These are phyloP conservation scores for Trypanosoma rangeli DNA, from an alignment of 208 protist species.

Conservation along the genomic window DNA sequence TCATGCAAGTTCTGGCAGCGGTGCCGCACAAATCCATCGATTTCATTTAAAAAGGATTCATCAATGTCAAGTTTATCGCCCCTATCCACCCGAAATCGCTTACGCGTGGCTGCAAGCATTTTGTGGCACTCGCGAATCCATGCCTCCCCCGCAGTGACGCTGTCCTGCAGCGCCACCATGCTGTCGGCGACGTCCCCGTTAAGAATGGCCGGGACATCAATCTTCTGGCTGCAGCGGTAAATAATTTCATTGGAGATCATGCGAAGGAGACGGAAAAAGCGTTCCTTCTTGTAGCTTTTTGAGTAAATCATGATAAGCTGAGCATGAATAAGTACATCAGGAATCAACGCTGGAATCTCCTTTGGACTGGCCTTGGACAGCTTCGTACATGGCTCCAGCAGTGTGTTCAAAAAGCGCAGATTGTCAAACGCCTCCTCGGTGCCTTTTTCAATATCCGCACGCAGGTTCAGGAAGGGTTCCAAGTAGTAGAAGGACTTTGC, in stretches of 20 bases:
- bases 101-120: constrained; percentile 83
- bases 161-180: constrained; percentile 92
- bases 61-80: constrained; percentile 92
- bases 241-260: constrained; percentile 98
- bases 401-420: constrained; percentile 93
- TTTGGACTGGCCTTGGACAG: constrained; percentile 80
- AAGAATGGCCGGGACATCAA: constrained; percentile 95
- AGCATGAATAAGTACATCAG: constrained; percentile 87
- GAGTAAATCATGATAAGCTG: constrained; percentile 94
- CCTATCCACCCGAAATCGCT: constrained; percentile 77
- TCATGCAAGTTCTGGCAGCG: constrained; percentile 96
- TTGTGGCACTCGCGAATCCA: constrained; percentile 92
- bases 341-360: constrained; percentile 92
- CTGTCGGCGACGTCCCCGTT: constrained; percentile 89
- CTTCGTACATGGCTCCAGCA: constrained; percentile 93
- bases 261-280: constrained; percentile 89
- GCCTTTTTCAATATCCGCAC: constrained; percentile 91
- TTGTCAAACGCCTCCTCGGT: constrained; percentile 96
- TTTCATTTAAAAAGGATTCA: constrained; percentile 95
- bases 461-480: constrained; percentile 93
- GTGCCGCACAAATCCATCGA: constrained; percentile 97
- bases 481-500: constrained; percentile 96
- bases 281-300: constrained; percentile 95
- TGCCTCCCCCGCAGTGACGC: constrained; percentile 85
- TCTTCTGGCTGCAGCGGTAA: constrained; percentile 90